Evolutionary conservation across 306 rosid genomes (phyloP).

Genomic region (Morella rubra): DNA sequence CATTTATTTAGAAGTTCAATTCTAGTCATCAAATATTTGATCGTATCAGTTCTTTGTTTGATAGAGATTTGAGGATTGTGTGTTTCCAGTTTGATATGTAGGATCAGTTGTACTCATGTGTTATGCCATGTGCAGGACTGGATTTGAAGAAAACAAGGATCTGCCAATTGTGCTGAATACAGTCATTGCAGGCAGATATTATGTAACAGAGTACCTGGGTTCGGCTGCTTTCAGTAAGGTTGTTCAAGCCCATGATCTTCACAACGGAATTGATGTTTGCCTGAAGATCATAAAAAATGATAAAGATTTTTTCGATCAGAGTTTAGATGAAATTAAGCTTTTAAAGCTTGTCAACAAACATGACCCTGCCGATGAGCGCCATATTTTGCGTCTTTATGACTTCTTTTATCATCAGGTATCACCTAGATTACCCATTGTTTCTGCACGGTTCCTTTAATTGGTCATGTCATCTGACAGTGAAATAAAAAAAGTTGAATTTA

Average conservation of each 20-base stretch:
- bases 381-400: constrained; percentile 88
- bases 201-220: constrained; percentile 83
- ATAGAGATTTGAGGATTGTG: constrained; percentile 29
- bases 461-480: neutral
- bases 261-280: constrained; percentile 82
- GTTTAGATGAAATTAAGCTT: constrained; percentile 96
- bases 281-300: constrained; percentile 96
- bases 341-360: constrained; percentile 90
- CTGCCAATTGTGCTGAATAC: constrained; percentile 78
- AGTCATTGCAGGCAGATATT: constrained; percentile 85
- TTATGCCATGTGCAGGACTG: constrained; percentile 75
- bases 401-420: constrained; percentile 91
- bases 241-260: constrained; percentile 95
- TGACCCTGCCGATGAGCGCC: constrained; percentile 76
- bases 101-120: constrained; percentile 32
- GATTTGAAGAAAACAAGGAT: constrained; percentile 97
- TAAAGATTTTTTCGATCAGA: constrained; percentile 95
- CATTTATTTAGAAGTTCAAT: neutral
- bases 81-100: constrained; percentile 23
- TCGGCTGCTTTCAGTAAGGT: constrained; percentile 98
- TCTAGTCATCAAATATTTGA: constrained; percentile 14
- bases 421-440: neutral
- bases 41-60: constrained; percentile 17
- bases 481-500: neutral
- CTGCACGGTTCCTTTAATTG: neutral